Base-by-base conservation (phyloP, 129 eudicot genomes). In the Deinandra increscens region DNA sequence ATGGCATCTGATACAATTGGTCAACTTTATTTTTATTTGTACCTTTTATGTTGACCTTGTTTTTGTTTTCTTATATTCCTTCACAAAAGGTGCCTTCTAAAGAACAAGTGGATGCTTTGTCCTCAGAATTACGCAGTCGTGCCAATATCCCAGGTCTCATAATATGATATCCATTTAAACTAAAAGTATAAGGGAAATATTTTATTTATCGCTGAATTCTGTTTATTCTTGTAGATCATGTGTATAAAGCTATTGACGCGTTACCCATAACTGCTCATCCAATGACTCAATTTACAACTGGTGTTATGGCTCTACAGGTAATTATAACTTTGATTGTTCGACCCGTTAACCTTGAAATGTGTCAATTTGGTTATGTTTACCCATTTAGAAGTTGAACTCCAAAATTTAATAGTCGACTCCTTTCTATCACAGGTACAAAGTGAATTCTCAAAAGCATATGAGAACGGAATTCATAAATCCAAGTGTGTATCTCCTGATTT, bases 261-360 rank as follows among this genome's bases (percentile, higher is more conserved):
- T 76, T 94, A 55, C 99, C 99, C 44, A 69, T 84, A 56, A 76
- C 79, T 53, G 93, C 99, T 83, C 99, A 94, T 82, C 99, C 99
- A 37, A 94, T 94, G 99, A 94, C 99, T 78, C 99, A 94, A 58
- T 90, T 90, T 81, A 61, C 97, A 23, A 90, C 97, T 66, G 99
- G 97, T 76, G 99, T 94, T 56, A 94, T 94, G 99, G 99, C 97
- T 73, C 99, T 94, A 82, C 99, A 94, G 99, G 99, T 94, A 56
- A 26, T 56, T 56, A 56, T 56, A 26, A 23, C 7, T 29, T 9
- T 23, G 38, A 12, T 26, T 20, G 39, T 56, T 56, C 4, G 39
- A 56, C 39, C 38, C 19, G 13, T 26, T 29, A 12, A 1, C 68
- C 29, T 48, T 39, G 20, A 9, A 54, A 15, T 49, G 36, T 7